phyloP scores from a whole-genome alignment of 2,329 filamentous ascomycete genomes.

The Cordyceps javanica region DNA sequence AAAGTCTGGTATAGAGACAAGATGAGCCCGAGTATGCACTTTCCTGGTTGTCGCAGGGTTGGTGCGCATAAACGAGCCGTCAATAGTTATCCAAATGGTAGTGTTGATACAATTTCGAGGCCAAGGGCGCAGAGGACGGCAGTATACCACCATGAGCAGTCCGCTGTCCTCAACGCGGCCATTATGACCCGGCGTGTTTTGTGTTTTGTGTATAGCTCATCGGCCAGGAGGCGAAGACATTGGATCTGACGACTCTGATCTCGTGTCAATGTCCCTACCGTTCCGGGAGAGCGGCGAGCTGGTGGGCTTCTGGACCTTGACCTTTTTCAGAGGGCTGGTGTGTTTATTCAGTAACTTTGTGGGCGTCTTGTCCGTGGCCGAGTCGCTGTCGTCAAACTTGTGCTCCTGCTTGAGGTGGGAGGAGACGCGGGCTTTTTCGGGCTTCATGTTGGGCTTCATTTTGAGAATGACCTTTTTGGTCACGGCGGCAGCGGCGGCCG shows the following conservation, averaged over 20 bases:
- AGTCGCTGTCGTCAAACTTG: conserved; percentile 27
- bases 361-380: conserved; percentile 22
- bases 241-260: conserved; percentile 51
- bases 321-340: conserved; percentile 36
- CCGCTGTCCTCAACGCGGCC: neutral
- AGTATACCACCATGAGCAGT: neutral
- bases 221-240: conserved; percentile 45
- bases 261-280: conserved; percentile 42
- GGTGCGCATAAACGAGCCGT: neutral
- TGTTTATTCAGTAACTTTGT: conserved; percentile 31
- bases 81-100: conserved; percentile 10
- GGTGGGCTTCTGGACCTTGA: conserved; percentile 40
- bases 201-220: neutral
- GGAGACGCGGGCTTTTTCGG: conserved; percentile 48
- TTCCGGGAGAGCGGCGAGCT: conserved; percentile 45
- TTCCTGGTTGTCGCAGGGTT: neutral
- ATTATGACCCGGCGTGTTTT: neutral
- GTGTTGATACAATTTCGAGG: neutral
- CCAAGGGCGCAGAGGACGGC: neutral
- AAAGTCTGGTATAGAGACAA: neutral
- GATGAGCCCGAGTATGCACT: neutral
- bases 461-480: conserved; percentile 53
- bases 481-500: conserved; percentile 23
- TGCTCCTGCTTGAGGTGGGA: conserved; percentile 47
- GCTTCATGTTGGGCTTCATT: conserved; percentile 44